Percentiles rank a stretch among this genome's conserved stretches.
These are phyloP conservation scores for Neocallimastix lanati DNA, from an alignment of 192 early-diverging fungal species.

Conservation along the genomic window DNA sequence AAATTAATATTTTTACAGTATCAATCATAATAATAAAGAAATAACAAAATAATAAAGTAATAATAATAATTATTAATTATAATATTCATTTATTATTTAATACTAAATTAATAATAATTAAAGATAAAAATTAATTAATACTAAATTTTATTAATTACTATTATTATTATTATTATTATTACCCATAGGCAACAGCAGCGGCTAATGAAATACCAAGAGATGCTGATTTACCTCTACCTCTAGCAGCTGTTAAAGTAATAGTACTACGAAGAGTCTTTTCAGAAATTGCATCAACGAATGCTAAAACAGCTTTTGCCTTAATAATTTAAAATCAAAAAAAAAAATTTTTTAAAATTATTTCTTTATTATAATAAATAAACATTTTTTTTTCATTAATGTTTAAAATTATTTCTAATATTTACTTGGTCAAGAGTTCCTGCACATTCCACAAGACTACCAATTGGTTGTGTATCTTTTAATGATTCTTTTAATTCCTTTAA, in stretches of 20 bases:
- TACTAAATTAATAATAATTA: too few species aligned
- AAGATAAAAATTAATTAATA: too few species aligned
- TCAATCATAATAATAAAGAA: too few species aligned
- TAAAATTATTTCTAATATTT: background rate
- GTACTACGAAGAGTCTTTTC: slow-evolving; percentile 86
- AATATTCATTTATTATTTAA: too few species aligned
- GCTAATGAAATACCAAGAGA: slow-evolving; percentile 86
- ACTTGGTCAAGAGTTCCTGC: slow-evolving; percentile 76
- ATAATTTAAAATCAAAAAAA: too few species aligned
- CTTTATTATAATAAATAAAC: too few species aligned
- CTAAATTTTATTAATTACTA: too few species aligned
- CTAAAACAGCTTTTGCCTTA: slow-evolving; percentile 77
- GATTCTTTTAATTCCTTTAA: slow-evolving; percentile 67
- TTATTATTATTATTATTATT: background rate
- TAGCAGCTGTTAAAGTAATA: slow-evolving; percentile 80
- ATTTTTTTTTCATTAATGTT: too few species aligned
- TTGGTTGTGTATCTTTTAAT: slow-evolving; percentile 75
- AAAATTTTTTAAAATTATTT: too few species aligned
- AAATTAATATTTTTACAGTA: too few species aligned
- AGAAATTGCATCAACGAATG: slow-evolving; percentile 87
- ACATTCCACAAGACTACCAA: slow-evolving; percentile 61
- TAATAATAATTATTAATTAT: too few species aligned
- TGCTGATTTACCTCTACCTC: slow-evolving; percentile 96
- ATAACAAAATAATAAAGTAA: too few species aligned
- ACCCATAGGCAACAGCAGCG: slow-evolving; percentile 84